Percentiles rank a stretch among this genome's conserved stretches.
phyloP scores from a whole-genome alignment of 2,329 filamentous ascomycete species.

The Myotisia sp. region DNA sequence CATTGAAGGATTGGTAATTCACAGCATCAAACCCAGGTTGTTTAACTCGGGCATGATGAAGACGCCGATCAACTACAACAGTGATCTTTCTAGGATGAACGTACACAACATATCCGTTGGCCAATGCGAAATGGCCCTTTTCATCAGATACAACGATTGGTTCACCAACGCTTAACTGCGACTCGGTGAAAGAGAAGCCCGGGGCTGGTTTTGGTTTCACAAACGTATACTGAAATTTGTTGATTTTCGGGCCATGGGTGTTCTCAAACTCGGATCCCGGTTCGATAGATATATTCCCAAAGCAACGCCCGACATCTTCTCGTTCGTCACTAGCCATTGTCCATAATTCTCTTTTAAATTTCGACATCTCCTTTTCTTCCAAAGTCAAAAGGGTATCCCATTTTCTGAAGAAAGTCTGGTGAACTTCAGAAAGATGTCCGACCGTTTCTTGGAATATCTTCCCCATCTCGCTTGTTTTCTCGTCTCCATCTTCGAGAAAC shows the following conservation, averaged over 20 bases:
- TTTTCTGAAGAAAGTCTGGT: conserved; percentile 77
- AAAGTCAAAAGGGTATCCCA: conserved; percentile 90
- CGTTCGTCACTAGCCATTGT: conserved; percentile 84
- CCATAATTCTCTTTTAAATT: conserved; percentile 81
- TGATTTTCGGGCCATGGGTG: conserved; percentile 62
- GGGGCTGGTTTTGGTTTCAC: conserved; percentile 49
- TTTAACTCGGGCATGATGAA: conserved; percentile 72
- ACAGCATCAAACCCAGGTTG: conserved; percentile 60
- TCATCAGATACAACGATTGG: conserved; percentile 96
- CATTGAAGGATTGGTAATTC: conserved; percentile 71
- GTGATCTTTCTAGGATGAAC: conserved; percentile 63
- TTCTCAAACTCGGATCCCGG: conserved; percentile 61
- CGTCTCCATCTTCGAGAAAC: conserved; percentile 68
- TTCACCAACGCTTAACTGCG: conserved; percentile 72
- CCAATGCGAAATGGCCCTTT: conserved; percentile 83
- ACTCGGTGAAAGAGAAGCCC: conserved; percentile 76
- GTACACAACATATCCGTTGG: conserved; percentile 76
- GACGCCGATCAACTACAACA: conserved; percentile 75
- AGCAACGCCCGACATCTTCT: conserved; percentile 78
- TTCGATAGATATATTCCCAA: conserved; percentile 72
- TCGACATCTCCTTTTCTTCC: conserved; percentile 82
- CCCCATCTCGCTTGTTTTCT: conserved; percentile 65
- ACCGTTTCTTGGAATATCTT: conserved; percentile 72
- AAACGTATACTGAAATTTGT: conserved; percentile 77
- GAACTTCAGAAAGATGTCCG: conserved; percentile 56